Evolutionary conservation across 495 filamentous ascomycete genomes (phyloP), one percentile per base, ranked within the genome.

Genomic region (Trichoderma asperelloides): DNA sequence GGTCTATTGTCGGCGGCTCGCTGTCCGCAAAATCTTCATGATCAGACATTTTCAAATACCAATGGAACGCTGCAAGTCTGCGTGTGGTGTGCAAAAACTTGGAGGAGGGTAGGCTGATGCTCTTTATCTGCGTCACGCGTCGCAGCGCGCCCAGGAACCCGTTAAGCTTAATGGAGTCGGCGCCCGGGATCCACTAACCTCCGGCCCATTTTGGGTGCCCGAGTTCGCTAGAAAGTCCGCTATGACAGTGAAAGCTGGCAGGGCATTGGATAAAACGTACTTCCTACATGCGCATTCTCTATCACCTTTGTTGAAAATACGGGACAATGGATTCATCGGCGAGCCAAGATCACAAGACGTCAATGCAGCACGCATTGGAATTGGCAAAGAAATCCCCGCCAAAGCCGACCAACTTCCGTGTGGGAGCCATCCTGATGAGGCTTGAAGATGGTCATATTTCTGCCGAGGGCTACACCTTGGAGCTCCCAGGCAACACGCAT

Each of bases 401-500:
- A 5, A 92, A 90, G 65, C 88, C 94, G 13, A 92, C 91, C 51
- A 97, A 97, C 76, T 98, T 91, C 80, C 87, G 94, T 68, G 93
- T 98, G 45, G 95, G 95, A 67, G 95, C 95, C 8, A 72, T 97
- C 57, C 79, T 98, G 37, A 80, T 96, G 33, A 82, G 87, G 63
- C 70, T 83, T 30, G 72, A 74, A 23, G 74, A 79, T 37, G 84
- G 89, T 70, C 78, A 82, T 13, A 81, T 96, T 70, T 84, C 97
- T 49, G 85, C 90, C 2, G 93, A 91, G 2, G 93, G 94, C 64
- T 97, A 93, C 80, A 96, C 93, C 9, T 84, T 96, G 69, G 94
- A 98, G 74, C 86, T 95, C 13, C 82, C 86, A 0, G 95, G 93
- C 16, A 98, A 98, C 82, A 97, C 93, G 0, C 95, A 98, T 70